Base-by-base conservation (phyloP, 2,329 filamentous ascomycete genomes). In the Penicillium sp. region DNA sequence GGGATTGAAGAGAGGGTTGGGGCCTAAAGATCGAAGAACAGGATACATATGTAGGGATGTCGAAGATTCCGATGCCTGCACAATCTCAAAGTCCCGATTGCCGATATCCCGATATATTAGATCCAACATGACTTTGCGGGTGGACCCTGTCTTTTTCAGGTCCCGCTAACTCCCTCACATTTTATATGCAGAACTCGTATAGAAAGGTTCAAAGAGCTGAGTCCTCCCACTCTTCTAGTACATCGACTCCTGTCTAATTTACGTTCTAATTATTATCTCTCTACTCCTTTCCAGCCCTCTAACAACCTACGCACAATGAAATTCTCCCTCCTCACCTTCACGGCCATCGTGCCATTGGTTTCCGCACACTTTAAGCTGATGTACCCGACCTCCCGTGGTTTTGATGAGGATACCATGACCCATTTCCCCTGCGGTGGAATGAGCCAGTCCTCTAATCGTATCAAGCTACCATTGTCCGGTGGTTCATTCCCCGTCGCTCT, bases 321-420 rank as follows among this genome's bases (percentile, higher is more conserved):
- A 57, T 52, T 73, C 52, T 64, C 77, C 44, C 55, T 69, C 46
- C 49, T 70, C 47, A 55, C 71, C 37, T 68, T 77, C 50, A 65
- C 77, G 58, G 65, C 72, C 50, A 68, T 80, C 52, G 68, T 76
- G 45, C 73, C 79, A 52, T 61, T 80, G 44, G 72, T 75, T 18
- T 71, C 79, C 39, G 82, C 82, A 16, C 83, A 86, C 65, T 86
- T 84, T 73, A 65, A 75, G 4, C 75, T 86, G 68, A 68, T 75
- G 35, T 84, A 78, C 59, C 83, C 83, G 12, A 57, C 72, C 16
- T 68, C 74, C 56, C 79, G 82, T 51, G 82, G 81, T 29, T 76
- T 76, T 63, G 64, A 75, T 38, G 75, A 79, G 55, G 75, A 80
- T 55, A 77, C 68, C 10, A 78, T 80, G 59, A 57, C 65, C 53